Evolutionary conservation across 2,329 filamentous ascomycete species (phyloP).

Genomic region (Aspergillus sp.): DNA sequence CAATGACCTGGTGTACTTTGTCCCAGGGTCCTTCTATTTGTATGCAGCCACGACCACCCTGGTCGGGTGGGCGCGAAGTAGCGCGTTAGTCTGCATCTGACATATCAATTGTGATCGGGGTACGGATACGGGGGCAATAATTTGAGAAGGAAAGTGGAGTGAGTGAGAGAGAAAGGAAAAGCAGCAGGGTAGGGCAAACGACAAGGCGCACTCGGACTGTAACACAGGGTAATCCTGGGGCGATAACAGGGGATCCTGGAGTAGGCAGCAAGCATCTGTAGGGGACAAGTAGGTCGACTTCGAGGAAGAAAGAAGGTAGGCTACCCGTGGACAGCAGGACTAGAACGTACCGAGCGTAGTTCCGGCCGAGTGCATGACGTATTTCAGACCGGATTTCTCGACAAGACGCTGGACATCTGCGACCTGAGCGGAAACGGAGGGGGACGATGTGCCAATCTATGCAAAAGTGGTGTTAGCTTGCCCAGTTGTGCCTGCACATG

Average conservation of each 20-base stretch:
- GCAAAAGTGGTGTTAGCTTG: background rate
- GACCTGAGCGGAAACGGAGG: constrained; percentile 78
- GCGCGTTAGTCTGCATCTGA: constrained; percentile 4
- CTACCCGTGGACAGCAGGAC: background rate
- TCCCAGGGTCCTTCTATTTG: constrained; percentile 83
- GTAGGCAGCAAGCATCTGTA: background rate
- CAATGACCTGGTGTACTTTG: constrained; percentile 77
- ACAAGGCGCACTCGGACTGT: background rate
- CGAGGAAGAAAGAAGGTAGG: no score
- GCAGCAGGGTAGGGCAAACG: background rate
- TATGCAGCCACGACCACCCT: constrained; percentile 1
- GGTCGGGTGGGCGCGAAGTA: background rate
- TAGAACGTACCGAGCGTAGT: constrained; percentile 77
- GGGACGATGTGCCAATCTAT: constrained; percentile 74
- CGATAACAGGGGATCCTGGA: background rate
- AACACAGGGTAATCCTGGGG: constrained; percentile 6
- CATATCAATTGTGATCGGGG: background rate
- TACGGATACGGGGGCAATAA: background rate
- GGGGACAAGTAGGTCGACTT: background rate
- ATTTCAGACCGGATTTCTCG: constrained; percentile 74
- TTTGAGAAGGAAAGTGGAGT: no score
- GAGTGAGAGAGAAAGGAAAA: background rate
- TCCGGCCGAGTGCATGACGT: constrained; percentile 89
- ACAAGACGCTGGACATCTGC: constrained; percentile 86
- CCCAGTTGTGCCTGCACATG: constrained; percentile 2